Evolutionary conservation across 306 rosid species (phyloP), one percentile per base, ranked within the genome.

Genomic region (Pyrus pyrifolia): DNA sequence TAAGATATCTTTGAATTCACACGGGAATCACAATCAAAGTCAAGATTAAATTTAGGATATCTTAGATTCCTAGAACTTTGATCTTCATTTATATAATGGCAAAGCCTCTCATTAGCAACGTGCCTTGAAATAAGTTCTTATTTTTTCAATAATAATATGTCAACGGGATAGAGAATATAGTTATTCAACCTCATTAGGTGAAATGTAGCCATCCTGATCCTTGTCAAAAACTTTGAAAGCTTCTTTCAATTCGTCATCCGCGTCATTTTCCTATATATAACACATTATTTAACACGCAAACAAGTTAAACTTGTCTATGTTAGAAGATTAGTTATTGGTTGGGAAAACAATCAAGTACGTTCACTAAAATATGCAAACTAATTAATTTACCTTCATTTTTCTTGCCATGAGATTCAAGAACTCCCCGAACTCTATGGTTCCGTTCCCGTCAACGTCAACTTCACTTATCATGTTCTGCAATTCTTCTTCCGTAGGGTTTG

Each of bases 191-290:
- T 90, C 95, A 17, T n/a, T 83, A 22, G 85, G 82, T 60, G 96
- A 90, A 67, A 88, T 86, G 80, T 88, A 88, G 53, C 92, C 95
- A 76, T 90, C 89, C 80, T 83, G 87, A 80, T 90, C 92, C 59
- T 81, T 88, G 82, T 88, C 96, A 45, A 90, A 90, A 68, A 86
- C 89, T 77, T 75, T 81, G 27, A 90, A 91, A 42, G 96, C 90
- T 82, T 82, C 91, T 81, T 74, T 84, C 71, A 91, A 25, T 79
- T 91, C 89, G 33, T 81, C 85, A n/a, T 85, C 93, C 2, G 82
- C 90, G 38, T 88, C 89, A 19, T 42, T 81, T 84, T 90, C 90
- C 86, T 87, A 35, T 6, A 25, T 30, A 72, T 73, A 30, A 19
- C 52, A 72, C 40, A 33, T 29, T 40, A 55, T 18, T 60, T 13